These are phyloP conservation scores for Rhodomyrtus tomentosa DNA, from an alignment of 345 rosid genomes.

Conservation along the genomic window DNA sequence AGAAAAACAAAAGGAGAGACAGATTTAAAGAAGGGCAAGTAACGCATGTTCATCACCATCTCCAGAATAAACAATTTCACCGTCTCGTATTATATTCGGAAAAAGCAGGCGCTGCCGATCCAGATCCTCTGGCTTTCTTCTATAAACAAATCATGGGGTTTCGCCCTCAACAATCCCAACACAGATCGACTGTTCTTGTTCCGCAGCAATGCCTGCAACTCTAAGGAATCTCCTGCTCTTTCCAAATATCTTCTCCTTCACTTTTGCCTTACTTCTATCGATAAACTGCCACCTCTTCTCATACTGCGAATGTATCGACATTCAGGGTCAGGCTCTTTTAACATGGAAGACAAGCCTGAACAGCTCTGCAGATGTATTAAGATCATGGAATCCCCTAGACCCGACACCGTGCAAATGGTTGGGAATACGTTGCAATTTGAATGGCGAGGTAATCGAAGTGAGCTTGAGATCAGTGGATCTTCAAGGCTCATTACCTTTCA, in stretches of 20 bases:
- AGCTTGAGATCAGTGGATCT: conserved; percentile 3
- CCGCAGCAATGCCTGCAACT: conserved; percentile 25
- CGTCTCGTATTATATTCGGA: background rate
- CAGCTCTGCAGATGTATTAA: background rate
- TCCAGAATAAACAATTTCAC: background rate
- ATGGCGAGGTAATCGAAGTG: conserved; percentile 4
- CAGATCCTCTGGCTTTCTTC: background rate
- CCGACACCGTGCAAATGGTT: conserved; percentile 5
- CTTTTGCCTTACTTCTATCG: conserved; percentile 3
- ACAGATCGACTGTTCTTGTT: conserved; percentile 1
- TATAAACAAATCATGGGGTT: conserved; percentile 12
- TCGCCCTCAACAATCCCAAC: conserved; percentile 13
- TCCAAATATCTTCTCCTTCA: conserved; percentile 10
- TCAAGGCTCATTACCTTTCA: conserved; percentile 4
- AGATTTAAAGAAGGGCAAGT: background rate
- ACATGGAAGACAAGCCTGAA: conserved; percentile 10
- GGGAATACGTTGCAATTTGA: conserved; percentile 4
- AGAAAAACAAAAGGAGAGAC: background rate
- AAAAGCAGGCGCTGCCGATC: background rate
- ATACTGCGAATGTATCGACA: background rate
- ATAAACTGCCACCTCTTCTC: background rate
- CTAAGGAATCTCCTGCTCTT: conserved; percentile 15
- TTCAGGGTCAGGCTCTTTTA: conserved; percentile 11
- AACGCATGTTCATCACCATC: background rate
- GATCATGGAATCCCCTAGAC: conserved; percentile 6